Percentiles rank a stretch among this genome's conserved stretches.
phyloP scores from a whole-genome alignment of 805 yeast species.

The Clavispora santaluciae region DNA sequence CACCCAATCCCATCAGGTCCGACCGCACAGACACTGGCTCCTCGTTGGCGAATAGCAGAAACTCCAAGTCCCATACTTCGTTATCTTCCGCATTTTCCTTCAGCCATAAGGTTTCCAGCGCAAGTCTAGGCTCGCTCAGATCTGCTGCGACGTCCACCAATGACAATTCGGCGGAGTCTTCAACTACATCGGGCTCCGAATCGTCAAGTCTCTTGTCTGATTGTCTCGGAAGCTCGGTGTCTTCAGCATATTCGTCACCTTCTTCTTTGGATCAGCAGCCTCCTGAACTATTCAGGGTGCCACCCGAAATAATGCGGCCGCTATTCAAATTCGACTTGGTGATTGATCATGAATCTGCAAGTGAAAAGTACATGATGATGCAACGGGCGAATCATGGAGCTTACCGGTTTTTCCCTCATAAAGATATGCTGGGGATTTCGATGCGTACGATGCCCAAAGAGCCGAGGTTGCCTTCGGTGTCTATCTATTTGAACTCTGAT shows the following conservation, averaged over 20 bases:
- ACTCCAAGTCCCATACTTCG: constrained; percentile 34
- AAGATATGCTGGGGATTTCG: constrained; percentile 2
- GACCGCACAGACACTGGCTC: constrained; percentile 1
- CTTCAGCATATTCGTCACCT: constrained; percentile 6
- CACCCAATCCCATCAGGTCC: constrained; percentile 4
- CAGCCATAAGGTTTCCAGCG: constrained; percentile 33
- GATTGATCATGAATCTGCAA: constrained; percentile 38
- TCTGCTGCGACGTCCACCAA: constrained; percentile 35
- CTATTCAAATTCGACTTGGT: constrained; percentile 42
- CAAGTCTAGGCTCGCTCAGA: constrained; percentile 33
- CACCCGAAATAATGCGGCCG: constrained; percentile 46
- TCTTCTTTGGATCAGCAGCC: constrained; percentile 21
- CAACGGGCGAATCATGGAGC: constrained; percentile 8
- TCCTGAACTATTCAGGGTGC: constrained; percentile 40
- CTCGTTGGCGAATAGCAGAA: constrained; percentile 12
- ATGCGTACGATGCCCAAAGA: constrained; percentile 11
- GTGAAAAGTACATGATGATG: constrained; percentile 19
- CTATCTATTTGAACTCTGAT: constrained; percentile 22
- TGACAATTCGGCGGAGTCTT: constrained; percentile 29
- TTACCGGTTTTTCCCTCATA: constrained; percentile 7
- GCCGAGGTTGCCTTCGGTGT: constrained; percentile 12
- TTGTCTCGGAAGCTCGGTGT: constrained; percentile 12
- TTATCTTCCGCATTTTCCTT: constrained; percentile 29
- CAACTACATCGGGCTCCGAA: constrained; percentile 28
- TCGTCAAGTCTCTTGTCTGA: constrained; percentile 15